Conservation (phyloP, 208 protist species). For the Trypanosoma conorhini region DNA sequence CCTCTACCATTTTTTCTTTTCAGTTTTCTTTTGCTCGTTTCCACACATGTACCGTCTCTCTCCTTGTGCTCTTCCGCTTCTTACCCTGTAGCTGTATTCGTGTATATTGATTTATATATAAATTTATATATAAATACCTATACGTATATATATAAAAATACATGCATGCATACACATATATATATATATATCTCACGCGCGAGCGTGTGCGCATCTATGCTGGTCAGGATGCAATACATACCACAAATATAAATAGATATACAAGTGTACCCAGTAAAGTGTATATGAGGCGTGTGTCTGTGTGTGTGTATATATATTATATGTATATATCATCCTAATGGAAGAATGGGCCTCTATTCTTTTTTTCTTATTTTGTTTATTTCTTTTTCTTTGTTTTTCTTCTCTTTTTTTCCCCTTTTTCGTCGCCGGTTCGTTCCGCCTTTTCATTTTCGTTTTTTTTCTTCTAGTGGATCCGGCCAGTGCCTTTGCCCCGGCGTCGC, state of each 20-base stretch:
- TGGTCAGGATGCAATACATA: not conserved
- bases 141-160: not conserved
- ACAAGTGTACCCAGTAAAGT: not conserved
- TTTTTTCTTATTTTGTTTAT: conserved; percentile 6
- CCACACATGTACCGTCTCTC: not conserved
- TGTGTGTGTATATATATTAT: not conserved
- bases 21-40: not conserved
- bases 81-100: not conserved
- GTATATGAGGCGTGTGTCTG: not conserved
- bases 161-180: not conserved
- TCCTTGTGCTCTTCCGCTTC: not conserved
- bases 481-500: not conserved
- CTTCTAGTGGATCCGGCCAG: not conserved
- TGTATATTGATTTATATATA: not conserved
- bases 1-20: too few relatives aligned
- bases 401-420: not conserved
- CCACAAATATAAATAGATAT: not conserved
- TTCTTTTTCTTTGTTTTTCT: conserved; percentile 1
- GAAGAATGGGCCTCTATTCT: not conserved
- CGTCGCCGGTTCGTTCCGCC: not conserved
- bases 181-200: not conserved
- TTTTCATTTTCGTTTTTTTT: not conserved
- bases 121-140: conserved; percentile 5
- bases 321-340: not conserved
- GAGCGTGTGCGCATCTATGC: not conserved